Percentiles rank a stretch among this genome's conserved stretches.
Conservation (phyloP, 192 early-diverging fungal genomes). For the Backusella luteola region DNA sequence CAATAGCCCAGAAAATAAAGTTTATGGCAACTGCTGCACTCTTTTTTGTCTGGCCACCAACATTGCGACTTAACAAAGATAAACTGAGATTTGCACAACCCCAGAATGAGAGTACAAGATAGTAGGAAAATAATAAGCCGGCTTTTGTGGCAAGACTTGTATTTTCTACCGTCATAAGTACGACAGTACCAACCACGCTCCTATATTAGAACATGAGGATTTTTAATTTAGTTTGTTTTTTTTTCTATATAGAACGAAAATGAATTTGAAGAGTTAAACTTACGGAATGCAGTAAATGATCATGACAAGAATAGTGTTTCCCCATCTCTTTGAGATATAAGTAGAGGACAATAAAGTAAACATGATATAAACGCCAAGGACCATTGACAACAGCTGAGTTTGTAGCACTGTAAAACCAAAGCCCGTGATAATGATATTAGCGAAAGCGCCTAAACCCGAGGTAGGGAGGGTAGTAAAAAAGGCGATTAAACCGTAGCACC, state of each 20-base stretch:
- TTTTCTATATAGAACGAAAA: not conserved
- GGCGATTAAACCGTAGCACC: conserved; percentile 17
- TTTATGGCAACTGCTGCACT: conserved; percentile 12
- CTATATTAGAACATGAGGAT: not conserved
- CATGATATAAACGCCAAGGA: conserved; percentile 21
- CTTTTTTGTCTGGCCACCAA: conserved; percentile 27
- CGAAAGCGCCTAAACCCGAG: conserved; percentile 17
- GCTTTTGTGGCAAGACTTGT: conserved; percentile 12
- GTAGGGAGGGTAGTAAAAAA: conserved; percentile 21
- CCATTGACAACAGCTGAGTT: conserved; percentile 22
- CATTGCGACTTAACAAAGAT: conserved; percentile 22
- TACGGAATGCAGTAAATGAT: conserved; percentile 19
- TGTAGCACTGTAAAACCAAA: conserved; percentile 23
- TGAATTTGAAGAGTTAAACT: not conserved
- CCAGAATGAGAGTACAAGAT: conserved; percentile 23
- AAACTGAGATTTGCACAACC: conserved; percentile 14
- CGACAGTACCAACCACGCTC: conserved; percentile 20
- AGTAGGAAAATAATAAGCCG: conserved; percentile 16
- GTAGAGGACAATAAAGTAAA: conserved; percentile 6
- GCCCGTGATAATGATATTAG: conserved; percentile 20
- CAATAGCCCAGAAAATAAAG: conserved; percentile 22
- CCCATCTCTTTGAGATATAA: conserved; percentile 13
- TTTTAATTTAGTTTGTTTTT: not conserved
- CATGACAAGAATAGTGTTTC: conserved; percentile 17
- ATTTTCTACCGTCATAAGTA: conserved; percentile 23